Conservation (phyloP, 306 rosid species). For the Elaeagnus macrophylla region DNA sequence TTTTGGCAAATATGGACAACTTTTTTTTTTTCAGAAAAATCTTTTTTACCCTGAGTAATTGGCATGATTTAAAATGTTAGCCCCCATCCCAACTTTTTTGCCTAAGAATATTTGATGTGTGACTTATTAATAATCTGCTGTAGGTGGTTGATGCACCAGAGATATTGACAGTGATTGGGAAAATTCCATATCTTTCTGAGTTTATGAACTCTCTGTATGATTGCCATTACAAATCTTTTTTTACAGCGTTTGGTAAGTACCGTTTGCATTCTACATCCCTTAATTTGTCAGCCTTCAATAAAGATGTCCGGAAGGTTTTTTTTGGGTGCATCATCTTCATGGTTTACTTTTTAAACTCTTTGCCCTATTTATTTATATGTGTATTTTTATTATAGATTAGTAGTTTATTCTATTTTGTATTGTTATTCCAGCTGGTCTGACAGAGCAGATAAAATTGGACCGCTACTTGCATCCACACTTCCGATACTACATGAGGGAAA, state of each 20-base stretch:
- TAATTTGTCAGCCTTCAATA: neutral
- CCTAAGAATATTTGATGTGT: neutral
- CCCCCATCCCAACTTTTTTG: no score
- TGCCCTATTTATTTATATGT: neutral
- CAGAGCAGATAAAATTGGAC: slow-evolving; percentile 85
- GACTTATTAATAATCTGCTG: slow-evolving; percentile 10
- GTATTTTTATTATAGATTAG: neutral
- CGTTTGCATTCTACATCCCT: neutral
- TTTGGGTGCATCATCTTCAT: neutral
- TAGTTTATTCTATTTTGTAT: slow-evolving; percentile 11
- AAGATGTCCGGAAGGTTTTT: neutral
- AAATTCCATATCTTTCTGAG: slow-evolving; percentile 70
- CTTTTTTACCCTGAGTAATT: neutral
- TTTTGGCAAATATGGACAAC: neutral
- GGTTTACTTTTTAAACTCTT: neutral
- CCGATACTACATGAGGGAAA: slow-evolving; percentile 93
- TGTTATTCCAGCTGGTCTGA: slow-evolving; percentile 62
- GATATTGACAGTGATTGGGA: slow-evolving; percentile 88
- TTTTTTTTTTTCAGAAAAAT: slow-evolving; percentile 4
- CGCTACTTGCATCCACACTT: slow-evolving; percentile 88
- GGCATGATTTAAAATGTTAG: neutral
- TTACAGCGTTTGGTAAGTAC: slow-evolving; percentile 81
- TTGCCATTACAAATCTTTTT: slow-evolving; percentile 82
- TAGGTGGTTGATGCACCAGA: slow-evolving; percentile 98
- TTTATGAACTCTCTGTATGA: slow-evolving; percentile 77